Percentiles rank a stretch among this genome's conserved stretches.
Evolutionary conservation across 192 early-diverging fungal genomes (phyloP).

Genomic region (Rhizophagus clarus): DNA sequence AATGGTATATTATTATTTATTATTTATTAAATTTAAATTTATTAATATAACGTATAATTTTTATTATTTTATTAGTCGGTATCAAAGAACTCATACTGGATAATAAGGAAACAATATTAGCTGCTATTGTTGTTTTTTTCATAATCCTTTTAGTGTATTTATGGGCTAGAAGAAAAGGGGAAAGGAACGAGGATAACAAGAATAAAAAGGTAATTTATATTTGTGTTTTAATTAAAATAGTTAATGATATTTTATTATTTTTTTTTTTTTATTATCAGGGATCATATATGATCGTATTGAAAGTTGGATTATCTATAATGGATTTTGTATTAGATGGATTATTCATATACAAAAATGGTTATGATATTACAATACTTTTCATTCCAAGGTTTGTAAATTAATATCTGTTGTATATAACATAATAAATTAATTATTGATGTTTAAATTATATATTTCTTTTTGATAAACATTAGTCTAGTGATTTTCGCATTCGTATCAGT

Average conservation of each 20-base stretch:
- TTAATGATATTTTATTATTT: background rate
- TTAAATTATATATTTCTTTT: background rate
- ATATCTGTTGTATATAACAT: background rate
- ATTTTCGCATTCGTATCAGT: background rate
- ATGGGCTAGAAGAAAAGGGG: background rate
- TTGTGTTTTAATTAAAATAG: background rate
- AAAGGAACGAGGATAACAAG: too few relatives aligned
- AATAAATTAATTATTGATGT: background rate
- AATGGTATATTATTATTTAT: background rate
- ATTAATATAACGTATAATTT: background rate
- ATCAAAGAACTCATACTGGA: background rate
- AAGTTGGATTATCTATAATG: background rate
- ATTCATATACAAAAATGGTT: background rate
- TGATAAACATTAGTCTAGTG: background rate
- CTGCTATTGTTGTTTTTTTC: background rate
- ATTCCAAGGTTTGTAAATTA: slow-evolving; percentile 2
- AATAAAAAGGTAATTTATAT: background rate
- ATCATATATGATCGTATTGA: background rate
- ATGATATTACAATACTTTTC: background rate
- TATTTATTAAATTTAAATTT: background rate
- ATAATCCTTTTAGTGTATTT: background rate
- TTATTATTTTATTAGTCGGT: background rate
- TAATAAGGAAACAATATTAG: background rate
- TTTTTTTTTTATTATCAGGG: background rate
- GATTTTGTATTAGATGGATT: background rate